phyloP scores from a whole-genome alignment of 208 protist species.

The Acanthamoeba triangularis region DNA sequence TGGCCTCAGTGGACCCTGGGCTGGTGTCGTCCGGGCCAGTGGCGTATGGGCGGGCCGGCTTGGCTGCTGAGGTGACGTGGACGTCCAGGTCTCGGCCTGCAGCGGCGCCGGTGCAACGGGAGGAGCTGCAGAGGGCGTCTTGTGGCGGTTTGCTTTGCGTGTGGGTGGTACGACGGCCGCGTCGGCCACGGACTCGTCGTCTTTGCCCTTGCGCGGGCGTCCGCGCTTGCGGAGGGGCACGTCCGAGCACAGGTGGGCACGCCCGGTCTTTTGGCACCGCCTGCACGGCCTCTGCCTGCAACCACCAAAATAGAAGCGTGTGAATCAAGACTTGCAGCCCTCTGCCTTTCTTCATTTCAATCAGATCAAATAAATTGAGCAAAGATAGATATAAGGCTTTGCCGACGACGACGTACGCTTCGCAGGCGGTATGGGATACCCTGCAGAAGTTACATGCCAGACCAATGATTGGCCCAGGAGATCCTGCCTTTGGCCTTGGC shows the following conservation, averaged over 20 bases:
- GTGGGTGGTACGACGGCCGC: not conserved
- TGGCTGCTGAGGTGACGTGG: too few species aligned
- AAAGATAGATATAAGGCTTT: too few species aligned
- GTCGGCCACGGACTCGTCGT: not conserved
- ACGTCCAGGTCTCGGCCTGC: too few species aligned
- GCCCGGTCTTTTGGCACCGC: not conserved
- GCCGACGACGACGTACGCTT: conserved; percentile 16
- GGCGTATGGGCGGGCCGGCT: too few species aligned
- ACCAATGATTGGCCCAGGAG: not conserved
- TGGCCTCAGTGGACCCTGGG: too few species aligned
- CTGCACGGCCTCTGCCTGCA: conserved; percentile 28
- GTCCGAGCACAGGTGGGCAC: conserved; percentile 52
- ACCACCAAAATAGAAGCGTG: not conserved
- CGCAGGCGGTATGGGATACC: conserved; percentile 4
- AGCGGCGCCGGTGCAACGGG: too few species aligned
- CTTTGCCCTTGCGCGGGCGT: not conserved
- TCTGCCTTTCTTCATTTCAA: too few species aligned
- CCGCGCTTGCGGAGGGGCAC: conserved; percentile 49
- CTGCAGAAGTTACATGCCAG: conserved; percentile 48
- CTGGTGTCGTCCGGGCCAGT: too few species aligned
- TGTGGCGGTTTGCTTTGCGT: not conserved
- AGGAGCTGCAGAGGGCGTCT: too few species aligned
- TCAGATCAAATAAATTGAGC: too few species aligned
- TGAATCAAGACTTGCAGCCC: not conserved
- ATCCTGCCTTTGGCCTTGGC: not conserved